Percentiles rank a stretch among this genome's conserved stretches.
These are phyloP conservation scores for Penicillium psychrosexuale DNA, from an alignment of 2,329 filamentous ascomycete species.

Conservation along the genomic window DNA sequence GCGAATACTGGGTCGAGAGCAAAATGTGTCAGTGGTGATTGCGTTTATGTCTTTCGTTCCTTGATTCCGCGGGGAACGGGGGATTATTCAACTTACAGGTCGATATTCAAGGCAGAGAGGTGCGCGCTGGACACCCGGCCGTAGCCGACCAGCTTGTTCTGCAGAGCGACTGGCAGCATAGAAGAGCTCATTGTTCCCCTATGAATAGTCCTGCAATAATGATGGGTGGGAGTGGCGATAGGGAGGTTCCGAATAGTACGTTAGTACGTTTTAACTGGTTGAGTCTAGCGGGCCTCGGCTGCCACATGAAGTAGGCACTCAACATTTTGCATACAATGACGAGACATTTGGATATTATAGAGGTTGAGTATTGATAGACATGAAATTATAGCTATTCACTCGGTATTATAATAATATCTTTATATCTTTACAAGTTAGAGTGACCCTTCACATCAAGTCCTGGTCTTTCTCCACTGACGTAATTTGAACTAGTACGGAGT, in stretches of 20 bases:
- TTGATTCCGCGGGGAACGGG: constrained; percentile 8
- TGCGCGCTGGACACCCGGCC: constrained; percentile 33
- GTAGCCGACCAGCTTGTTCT: constrained; percentile 44
- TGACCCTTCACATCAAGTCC: not conserved
- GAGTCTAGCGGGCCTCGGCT: constrained; percentile 12
- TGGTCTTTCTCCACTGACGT: not conserved
- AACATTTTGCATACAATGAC: not conserved
- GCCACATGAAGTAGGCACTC: constrained; percentile 8
- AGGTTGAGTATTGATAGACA: not conserved
- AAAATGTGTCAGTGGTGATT: constrained; percentile 7
- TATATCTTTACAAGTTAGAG: not conserved
- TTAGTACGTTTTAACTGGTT: constrained; percentile 13
- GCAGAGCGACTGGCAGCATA: constrained; percentile 42
- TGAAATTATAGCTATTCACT: not conserved
- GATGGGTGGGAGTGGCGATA: constrained; percentile 9
- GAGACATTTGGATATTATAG: not conserved
- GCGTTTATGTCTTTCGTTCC: not conserved
- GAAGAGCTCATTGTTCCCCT: constrained; percentile 38
- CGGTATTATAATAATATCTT: not conserved
- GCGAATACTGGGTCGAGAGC: constrained; percentile 58
- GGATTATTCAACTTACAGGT: constrained; percentile 39
- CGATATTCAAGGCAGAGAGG: constrained; percentile 39
- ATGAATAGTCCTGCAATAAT: constrained; percentile 11
- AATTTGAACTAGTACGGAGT: not conserved
- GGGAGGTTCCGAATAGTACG: constrained; percentile 13